These are phyloP conservation scores for Oryza glumipatula DNA, from an alignment of 176 grass and related monocot genomes.

Conservation along the genomic window DNA sequence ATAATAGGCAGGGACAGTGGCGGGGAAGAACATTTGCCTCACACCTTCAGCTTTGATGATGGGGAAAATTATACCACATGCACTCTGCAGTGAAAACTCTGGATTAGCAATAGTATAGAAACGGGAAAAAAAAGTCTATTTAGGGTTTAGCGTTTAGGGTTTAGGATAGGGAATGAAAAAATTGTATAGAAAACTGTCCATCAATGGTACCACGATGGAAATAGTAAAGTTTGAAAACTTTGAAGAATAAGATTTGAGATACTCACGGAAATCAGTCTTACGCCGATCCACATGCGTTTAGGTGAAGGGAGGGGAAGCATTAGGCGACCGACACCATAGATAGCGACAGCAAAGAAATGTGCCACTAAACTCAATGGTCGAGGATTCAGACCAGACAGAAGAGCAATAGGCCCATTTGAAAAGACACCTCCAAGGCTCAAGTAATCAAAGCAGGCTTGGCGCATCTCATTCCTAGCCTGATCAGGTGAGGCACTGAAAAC, in stretches of 20 bases:
- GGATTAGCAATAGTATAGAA: conserved; percentile 2
- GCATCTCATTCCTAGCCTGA: conserved; percentile 89
- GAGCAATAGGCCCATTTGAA: conserved; percentile 78
- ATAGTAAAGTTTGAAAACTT: background rate
- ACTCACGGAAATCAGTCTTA: conserved; percentile 85
- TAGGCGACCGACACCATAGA: conserved; percentile 91
- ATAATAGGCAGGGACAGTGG: conserved; percentile 86
- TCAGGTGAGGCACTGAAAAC: conserved; percentile 92
- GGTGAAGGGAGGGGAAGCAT: conserved; percentile 85
- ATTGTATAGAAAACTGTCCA: background rate
- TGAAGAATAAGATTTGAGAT: background rate
- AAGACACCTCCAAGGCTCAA: conserved; percentile 89
- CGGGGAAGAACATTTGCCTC: conserved; percentile 99
- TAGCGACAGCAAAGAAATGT: conserved; percentile 97
- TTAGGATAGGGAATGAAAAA: background rate
- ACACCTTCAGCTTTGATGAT: conserved; percentile 98
- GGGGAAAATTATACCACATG: conserved; percentile 90
- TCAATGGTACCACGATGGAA: background rate
- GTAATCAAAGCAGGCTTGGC: conserved; percentile 98
- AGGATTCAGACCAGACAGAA: conserved; percentile 96
- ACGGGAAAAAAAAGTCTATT: background rate
- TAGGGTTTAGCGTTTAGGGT: background rate
- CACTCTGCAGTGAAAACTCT: conserved; percentile 50
- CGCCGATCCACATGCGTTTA: conserved; percentile 84
- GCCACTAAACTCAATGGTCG: conserved; percentile 90